Evolutionary conservation across 495 filamentous ascomycete species (phyloP), one percentile per base, ranked within the genome.

Genomic region (Acidomyces sp.): DNA sequence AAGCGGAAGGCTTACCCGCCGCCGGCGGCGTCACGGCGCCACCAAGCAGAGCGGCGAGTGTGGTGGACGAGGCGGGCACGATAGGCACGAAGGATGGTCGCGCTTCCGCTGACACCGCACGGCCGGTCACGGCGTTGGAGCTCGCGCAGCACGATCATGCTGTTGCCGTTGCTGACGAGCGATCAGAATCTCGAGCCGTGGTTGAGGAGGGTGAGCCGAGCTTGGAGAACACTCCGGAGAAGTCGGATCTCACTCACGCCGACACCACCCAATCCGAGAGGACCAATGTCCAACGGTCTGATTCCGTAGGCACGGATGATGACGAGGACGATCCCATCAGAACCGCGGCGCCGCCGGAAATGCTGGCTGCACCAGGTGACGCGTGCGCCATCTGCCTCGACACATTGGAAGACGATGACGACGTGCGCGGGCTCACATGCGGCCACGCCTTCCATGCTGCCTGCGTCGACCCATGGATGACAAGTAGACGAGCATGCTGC

Each of bases 321-420:
- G 83, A 93, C 11, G 76, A 84, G n/a, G 80, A 86, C 34, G 82
- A 88, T 49, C 83, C 82, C 11, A 92, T 93, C 42, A 73, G 83
- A 37, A 77, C 79, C 32, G 80, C 86, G 9, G 67, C 93, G 3
- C 77, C 85, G 7, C 76, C 82, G 1, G 85, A 93, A 48, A 69
- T 90, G 52, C 67, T 94, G 34, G 75, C 78, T 12, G 81, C 77
- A 30, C 82, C 83, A n/a, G 90, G 92, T 17, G 90, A 99, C 53
- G 80, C 86, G 3, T 97, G 90, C 60, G 90, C 90, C 13, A 97
- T 97, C 47, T 97, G 90, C 56, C 77, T 97, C 46, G 90, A 97
- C 50, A 77, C 71, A 0, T 72, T 97, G 23, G 90, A 97, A 54
- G 85, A 93, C 36, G 80, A 95, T 53, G 90, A 96, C 56, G 87